These are phyloP conservation scores for Xylariaceae sp. DNA, from an alignment of 2,329 filamentous ascomycete species.

Conservation along the genomic window DNA sequence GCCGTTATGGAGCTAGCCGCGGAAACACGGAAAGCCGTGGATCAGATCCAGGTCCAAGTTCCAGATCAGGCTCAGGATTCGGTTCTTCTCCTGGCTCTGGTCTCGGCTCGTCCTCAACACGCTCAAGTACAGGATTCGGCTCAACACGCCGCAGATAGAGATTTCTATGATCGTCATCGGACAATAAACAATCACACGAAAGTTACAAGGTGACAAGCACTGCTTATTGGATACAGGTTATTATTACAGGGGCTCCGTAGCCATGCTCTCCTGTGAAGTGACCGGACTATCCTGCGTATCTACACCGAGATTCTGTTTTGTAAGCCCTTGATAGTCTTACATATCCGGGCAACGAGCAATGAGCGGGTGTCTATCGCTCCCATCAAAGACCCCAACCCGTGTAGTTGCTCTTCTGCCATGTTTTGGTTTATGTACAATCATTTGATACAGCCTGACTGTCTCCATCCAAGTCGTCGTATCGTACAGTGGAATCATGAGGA, in stretches of 20 bases:
- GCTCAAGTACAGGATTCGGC: conserved; percentile 72
- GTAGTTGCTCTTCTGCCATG: not conserved
- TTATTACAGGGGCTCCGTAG: conserved; percentile 3
- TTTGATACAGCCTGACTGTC: not conserved
- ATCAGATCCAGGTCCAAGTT: conserved; percentile 22
- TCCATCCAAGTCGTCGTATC: not conserved
- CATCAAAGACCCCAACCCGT: no score
- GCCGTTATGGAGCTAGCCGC: conserved; percentile 33
- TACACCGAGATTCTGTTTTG: not conserved
- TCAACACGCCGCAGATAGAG: conserved; percentile 59
- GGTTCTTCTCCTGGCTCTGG: conserved; percentile 34
- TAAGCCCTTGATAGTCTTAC: no score
- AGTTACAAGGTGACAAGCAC: not conserved
- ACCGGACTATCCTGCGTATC: conserved; percentile 15
- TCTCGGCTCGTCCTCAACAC: conserved; percentile 47
- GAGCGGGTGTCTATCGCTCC: no score
- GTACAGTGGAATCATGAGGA: not conserved
- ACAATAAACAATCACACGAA: conserved; percentile 1
- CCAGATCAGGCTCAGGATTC: conserved; percentile 32
- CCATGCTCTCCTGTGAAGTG: conserved; percentile 2
- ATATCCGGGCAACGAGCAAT: no score
- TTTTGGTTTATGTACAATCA: not conserved
- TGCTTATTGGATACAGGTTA: conserved; percentile 1
- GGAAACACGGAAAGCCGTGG: conserved; percentile 16
- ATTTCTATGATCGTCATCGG: not conserved